These are phyloP conservation scores for Botrytis deweyae DNA, from an alignment of 2,329 filamentous ascomycete species.

Conservation along the genomic window DNA sequence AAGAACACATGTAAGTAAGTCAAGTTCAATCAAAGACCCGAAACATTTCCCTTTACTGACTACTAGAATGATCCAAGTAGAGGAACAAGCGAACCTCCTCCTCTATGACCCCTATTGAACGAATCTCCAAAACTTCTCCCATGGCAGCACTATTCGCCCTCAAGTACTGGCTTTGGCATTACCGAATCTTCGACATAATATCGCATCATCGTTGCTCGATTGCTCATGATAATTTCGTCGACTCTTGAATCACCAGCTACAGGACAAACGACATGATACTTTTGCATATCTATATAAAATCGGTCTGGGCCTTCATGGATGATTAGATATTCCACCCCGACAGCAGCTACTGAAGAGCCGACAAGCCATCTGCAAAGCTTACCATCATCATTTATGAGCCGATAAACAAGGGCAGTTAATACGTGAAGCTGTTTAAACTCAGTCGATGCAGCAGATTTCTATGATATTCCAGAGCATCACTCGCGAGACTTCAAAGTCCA, in stretches of 20 bases:
- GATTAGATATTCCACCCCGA: neutral
- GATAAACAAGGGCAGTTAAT: neutral
- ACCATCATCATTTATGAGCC: neutral
- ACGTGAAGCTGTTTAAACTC: accelerated
- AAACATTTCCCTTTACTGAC: neutral
- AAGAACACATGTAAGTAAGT: neutral
- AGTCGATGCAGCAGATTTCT: neutral
- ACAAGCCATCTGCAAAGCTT: neutral
- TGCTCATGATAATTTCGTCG: neutral
- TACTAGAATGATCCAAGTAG: neutral
- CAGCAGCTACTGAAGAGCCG: neutral
- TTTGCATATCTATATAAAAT: neutral
- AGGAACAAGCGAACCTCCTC: neutral
- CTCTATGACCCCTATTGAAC: neutral
- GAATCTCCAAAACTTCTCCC: neutral
- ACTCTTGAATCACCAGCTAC: neutral
- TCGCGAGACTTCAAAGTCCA: neutral
- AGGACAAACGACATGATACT: neutral
- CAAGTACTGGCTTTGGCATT: accelerated
- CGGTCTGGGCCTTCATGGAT: accelerated
- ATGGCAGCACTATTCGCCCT: accelerated
- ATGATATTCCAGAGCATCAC: neutral
- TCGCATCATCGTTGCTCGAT: neutral
- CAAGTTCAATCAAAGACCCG: neutral
- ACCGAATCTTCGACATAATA: neutral